Conservation (phyloP, 1,284 basidiomycete species). For the Tylopilus sp. region DNA sequence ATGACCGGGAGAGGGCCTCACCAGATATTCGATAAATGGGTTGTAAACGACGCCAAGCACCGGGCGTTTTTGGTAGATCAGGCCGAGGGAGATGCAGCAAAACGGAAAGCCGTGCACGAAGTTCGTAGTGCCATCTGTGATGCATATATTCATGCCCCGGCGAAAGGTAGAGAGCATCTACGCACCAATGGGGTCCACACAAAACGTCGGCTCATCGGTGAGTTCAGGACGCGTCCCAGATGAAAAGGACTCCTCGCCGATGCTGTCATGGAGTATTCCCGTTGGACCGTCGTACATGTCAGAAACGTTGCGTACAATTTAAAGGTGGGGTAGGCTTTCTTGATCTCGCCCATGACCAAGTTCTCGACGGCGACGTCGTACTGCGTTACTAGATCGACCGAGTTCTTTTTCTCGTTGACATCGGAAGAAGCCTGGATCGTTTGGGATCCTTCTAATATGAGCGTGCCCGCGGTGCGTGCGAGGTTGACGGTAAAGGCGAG, state of each 20-base stretch:
- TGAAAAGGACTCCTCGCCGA: constrained; percentile 87
- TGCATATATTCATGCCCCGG: background rate
- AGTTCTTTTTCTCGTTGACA: constrained; percentile 84
- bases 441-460: constrained; percentile 70
- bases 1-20: constrained; percentile 27
- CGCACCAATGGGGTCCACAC: constrained; percentile 78
- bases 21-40: constrained; percentile 82
- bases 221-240: constrained; percentile 66
- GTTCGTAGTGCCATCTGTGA: constrained; percentile 89
- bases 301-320: constrained; percentile 60
- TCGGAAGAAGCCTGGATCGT: constrained; percentile 57
- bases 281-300: background rate
- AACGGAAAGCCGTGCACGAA: constrained; percentile 91
- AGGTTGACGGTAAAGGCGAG: constrained; percentile 71
- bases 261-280: constrained; percentile 45
- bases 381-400: constrained; percentile 93
- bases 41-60: constrained; percentile 90
- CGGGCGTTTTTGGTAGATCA: constrained; percentile 77
- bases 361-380: constrained; percentile 92
- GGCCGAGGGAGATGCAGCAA: constrained; percentile 86
- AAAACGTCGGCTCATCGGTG: constrained; percentile 86
- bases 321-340: constrained; percentile 68
- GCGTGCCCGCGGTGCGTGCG: constrained; percentile 63
- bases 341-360: constrained; percentile 71
- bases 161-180: constrained; percentile 17